A percentile compares a stretch with the other conserved stretches of the same genome.
Evolutionary conservation across 352 stramenopile genomes (phyloP).

Genomic region (Phytophthora rubi): DNA sequence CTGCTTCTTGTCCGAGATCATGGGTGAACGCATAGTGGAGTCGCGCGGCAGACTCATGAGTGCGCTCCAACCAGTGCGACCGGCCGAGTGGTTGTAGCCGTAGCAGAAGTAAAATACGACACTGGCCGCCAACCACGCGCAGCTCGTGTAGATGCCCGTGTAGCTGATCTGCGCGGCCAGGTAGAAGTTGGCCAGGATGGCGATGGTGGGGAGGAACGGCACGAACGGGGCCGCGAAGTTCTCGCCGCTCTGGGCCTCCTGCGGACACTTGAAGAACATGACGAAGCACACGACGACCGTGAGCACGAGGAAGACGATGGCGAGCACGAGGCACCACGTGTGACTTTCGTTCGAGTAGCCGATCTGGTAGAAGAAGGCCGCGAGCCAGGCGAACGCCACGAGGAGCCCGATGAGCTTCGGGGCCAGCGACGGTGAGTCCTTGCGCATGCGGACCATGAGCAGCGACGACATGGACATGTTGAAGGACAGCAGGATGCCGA

Average conservation of each 20-base stretch:
- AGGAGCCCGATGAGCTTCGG: conserved; percentile 52
- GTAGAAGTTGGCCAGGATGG: conserved; percentile 74
- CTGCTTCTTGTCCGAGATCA: conserved; percentile 55
- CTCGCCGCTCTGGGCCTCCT: conserved; percentile 54
- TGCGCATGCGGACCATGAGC: conserved; percentile 70
- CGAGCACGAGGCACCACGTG: conserved; percentile 40
- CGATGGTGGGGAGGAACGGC: conserved; percentile 61
- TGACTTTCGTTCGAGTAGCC: conserved; percentile 45
- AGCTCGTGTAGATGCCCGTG: conserved; percentile 55
- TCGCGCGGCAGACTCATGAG: conserved; percentile 61
- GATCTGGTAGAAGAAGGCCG: conserved; percentile 75
- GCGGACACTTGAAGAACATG: conserved; percentile 66
- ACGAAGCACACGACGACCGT: conserved; percentile 38
- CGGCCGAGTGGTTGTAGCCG: conserved; percentile 71
- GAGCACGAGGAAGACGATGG: conserved; percentile 60
- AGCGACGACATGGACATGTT: conserved; percentile 83
- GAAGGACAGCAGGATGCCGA: conserved; percentile 89
- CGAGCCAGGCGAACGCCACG: conserved; percentile 44
- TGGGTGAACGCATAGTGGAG: conserved; percentile 55
- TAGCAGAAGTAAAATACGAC: conserved; percentile 85
- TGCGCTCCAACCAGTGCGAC: conserved; percentile 63
- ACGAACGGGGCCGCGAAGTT: conserved; percentile 74
- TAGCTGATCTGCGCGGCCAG: conserved; percentile 65
- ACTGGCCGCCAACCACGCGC: conserved; percentile 60
- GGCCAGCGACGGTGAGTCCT: conserved; percentile 52